Evolutionary conservation across 2,329 filamentous ascomycete genomes (phyloP).

Genomic region (Cytospora schulzeri): DNA sequence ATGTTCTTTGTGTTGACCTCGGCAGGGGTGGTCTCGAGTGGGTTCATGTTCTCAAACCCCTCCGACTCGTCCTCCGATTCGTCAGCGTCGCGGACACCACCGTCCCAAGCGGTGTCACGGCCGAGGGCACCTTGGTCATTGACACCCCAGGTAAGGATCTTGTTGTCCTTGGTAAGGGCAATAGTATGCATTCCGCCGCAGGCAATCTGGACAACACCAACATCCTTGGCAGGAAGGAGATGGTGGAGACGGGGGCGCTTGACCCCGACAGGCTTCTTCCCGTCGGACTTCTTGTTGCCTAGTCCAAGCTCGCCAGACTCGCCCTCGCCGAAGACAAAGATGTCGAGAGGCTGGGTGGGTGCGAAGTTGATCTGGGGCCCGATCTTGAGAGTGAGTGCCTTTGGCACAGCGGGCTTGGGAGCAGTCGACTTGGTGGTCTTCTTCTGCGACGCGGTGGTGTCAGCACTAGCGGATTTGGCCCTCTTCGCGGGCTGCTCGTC

Average conservation of each 20-base stretch:
- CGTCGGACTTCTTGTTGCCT: conserved; percentile 61
- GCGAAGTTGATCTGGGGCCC: conserved; percentile 58
- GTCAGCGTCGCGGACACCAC: conserved; percentile 55
- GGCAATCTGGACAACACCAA: conserved; percentile 73
- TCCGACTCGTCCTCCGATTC: conserved; percentile 35
- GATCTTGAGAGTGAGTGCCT: background rate
- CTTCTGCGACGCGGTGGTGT: background rate
- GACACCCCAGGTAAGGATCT: conserved; percentile 83
- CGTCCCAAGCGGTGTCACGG: conserved; percentile 67
- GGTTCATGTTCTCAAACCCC: conserved; percentile 55
- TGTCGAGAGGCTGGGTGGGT: conserved; percentile 65
- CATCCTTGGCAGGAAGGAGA: conserved; percentile 55
- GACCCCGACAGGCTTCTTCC: conserved; percentile 67
- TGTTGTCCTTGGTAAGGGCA: conserved; percentile 77
- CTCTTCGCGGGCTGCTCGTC: conserved; percentile 2
- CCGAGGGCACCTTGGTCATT: conserved; percentile 84
- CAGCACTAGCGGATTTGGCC: background rate
- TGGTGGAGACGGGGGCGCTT: conserved; percentile 73
- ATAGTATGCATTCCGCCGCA: conserved; percentile 82
- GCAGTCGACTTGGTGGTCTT: background rate
- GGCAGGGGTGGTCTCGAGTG: conserved; percentile 62
- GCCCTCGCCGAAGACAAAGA: conserved; percentile 82
- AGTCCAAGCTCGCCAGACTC: conserved; percentile 79
- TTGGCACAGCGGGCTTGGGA: background rate
- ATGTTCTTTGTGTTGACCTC: conserved; percentile 53